Evolutionary conservation across 495 filamentous ascomycete genomes (phyloP).

Genomic region (Penicillium bovifimosum): DNA sequence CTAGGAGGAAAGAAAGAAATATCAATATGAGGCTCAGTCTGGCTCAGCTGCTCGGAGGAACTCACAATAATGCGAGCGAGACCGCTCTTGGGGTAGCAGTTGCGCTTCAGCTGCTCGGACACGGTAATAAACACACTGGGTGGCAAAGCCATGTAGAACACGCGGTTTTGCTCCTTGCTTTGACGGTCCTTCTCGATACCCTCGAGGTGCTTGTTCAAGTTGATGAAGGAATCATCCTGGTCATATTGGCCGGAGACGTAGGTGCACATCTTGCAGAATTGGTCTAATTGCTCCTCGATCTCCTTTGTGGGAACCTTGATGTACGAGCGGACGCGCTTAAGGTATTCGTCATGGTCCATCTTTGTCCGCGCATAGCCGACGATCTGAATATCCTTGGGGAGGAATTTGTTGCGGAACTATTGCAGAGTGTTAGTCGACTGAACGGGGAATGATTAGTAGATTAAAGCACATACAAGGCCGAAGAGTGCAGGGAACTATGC

Average conservation of each 20-base stretch:
- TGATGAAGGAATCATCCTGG: constrained; percentile 87
- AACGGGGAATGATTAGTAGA: not conserved
- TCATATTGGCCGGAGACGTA: constrained; percentile 98
- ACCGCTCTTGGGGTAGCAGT: constrained; percentile 86
- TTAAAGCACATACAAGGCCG: constrained; percentile 71
- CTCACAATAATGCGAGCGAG: constrained; percentile 88
- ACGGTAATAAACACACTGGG: constrained; percentile 98
- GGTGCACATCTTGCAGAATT: constrained; percentile 81
- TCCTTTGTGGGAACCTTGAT: constrained; percentile 99
- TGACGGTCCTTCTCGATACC: constrained; percentile 72
- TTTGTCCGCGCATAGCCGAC: constrained; percentile 99
- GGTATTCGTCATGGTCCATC: constrained; percentile 96
- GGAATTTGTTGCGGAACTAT: constrained; percentile 96
- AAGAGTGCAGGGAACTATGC: constrained; percentile 93
- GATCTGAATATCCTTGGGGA: constrained; percentile 95
- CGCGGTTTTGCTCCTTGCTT: constrained; percentile 70
- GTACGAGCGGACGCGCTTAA: constrained; percentile 89
- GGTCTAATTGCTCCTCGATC: constrained; percentile 86
- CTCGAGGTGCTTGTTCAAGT: constrained; percentile 83
- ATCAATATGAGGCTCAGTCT: not conserved
- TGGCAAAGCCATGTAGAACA: constrained; percentile 99
- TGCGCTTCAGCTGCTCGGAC: constrained; percentile 92
- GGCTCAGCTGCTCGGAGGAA: not conserved
- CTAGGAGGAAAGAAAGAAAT: constrained; percentile 36
- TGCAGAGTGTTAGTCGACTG: constrained; percentile 19